These are phyloP conservation scores for Beauveria pseudobassiana DNA, from an alignment of 2,329 filamentous ascomycete species.

Conservation along the genomic window DNA sequence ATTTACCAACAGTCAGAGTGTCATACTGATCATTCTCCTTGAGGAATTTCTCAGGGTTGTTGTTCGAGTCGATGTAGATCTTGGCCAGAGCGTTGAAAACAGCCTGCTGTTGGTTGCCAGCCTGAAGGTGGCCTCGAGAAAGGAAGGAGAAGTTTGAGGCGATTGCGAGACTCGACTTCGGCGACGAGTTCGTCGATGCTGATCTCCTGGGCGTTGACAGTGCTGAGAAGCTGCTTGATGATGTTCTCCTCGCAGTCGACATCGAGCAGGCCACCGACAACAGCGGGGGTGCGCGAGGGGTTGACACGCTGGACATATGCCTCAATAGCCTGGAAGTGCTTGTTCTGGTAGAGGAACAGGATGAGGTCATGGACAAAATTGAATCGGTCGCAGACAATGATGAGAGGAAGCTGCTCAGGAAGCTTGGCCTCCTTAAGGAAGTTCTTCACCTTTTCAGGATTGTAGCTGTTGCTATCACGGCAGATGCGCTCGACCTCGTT, in stretches of 20 bases:
- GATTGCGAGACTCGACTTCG: conserved; percentile 93
- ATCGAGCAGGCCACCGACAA: conserved; percentile 87
- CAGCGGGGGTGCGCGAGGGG: conserved; percentile 79
- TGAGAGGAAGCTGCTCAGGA: conserved; percentile 86
- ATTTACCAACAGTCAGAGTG: conserved; percentile 85
- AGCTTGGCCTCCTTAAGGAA: conserved; percentile 95
- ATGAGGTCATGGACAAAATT: conserved; percentile 97
- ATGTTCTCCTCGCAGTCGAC: conserved; percentile 96
- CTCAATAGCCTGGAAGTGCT: conserved; percentile 98
- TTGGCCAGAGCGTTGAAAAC: conserved; percentile 97
- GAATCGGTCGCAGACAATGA: conserved; percentile 98
- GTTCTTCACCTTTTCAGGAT: conserved; percentile 96
- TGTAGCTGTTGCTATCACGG: conserved; percentile 83
- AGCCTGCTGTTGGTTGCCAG: conserved; percentile 91
- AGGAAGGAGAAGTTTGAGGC: conserved; percentile 87
- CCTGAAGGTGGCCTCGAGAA: conserved; percentile 92
- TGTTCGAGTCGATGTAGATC: conserved; percentile 99
- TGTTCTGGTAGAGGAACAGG: conserved; percentile 95
- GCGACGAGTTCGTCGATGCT: conserved; percentile 90
- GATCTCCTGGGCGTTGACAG: conserved; percentile 75
- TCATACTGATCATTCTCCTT: conserved; percentile 98
- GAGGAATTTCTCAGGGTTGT: conserved; percentile 94
- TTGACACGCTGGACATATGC: conserved; percentile 97
- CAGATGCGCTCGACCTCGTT: conserved; percentile 97
- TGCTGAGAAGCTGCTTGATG: conserved; percentile 84